Evolutionary conservation across 139 green algal species (phyloP).

Genomic region (Chlorella vulgaris): DNA sequence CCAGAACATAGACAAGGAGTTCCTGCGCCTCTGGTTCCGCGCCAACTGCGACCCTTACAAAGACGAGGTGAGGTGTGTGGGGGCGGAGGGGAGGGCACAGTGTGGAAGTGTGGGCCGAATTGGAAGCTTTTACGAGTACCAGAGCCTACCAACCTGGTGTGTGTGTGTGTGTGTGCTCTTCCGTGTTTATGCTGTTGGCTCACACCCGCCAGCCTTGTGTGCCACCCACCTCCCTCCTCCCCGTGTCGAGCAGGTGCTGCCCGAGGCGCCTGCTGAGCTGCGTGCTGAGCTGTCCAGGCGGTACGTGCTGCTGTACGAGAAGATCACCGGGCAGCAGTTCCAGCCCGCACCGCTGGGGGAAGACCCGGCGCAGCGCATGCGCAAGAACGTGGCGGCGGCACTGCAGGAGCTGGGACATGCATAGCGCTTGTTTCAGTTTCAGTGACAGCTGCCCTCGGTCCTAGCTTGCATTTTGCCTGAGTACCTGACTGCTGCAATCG

Average conservation of each 20-base stretch:
- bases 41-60: slow-evolving; percentile 96
- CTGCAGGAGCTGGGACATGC: slow-evolving; percentile 28
- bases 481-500: no score
- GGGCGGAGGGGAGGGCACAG: neutral
- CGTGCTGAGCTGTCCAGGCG: slow-evolving; percentile 87
- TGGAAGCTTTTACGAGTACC: no score
- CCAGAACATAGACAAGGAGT: slow-evolving; percentile 99
- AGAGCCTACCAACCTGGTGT: no score
- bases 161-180: neutral
- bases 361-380: slow-evolving; percentile 38
- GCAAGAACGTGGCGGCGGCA: slow-evolving; percentile 33
- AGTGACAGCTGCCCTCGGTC: no score
- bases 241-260: slow-evolving; percentile 78
- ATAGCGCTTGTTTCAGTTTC: no score
- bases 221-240: no score
- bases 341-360: slow-evolving; percentile 40
- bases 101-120: no score
- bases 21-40: slow-evolving; percentile 96
- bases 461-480: no score
- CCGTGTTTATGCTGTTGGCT: no score
- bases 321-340: slow-evolving; percentile 92
- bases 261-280: slow-evolving; percentile 87
- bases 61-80: slow-evolving; percentile 62
- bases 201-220: no score
- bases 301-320: slow-evolving; percentile 96